Base-by-base conservation (phyloP, 2,329 filamentous ascomycete genomes). In the Fusarium pilosicola region DNA sequence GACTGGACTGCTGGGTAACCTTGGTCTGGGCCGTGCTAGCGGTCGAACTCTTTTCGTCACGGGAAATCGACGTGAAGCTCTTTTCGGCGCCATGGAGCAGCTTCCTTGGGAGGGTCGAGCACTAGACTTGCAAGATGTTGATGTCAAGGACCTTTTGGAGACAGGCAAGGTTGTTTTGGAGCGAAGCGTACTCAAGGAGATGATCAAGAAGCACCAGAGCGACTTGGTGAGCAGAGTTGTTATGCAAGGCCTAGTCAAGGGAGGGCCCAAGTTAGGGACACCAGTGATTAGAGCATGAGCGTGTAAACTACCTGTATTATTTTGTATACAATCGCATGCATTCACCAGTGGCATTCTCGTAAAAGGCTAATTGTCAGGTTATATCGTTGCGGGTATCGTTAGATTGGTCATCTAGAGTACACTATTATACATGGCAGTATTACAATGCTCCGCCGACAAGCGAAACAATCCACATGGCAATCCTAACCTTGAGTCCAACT, bases 391-490 rank as follows among this genome's bases (percentile, higher is more conserved):
- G 66, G 70, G 65, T 72, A 77, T 72, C 65, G 58, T 68, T 64
- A 36, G 42, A 51, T 60, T 55, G 30, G 30, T 20, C 49, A 17
- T 63, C 52, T 48, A 74, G 42, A 56, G 30, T 57, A 70, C 59
- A 68, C 45, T 58, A 64, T 64, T 74, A 55, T 77, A 77, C 72
- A 76, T 24, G 20, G 24, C 18, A 63, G 34, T 65, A 52, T 65
- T 85, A 98, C 80, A 98, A 85, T n/a, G 95, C 95, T 20, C 96
- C 96, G 2, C 96, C 96, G 13, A 97, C 88, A 39, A 94, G 85
- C 76, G 91, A 89, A 10, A 98, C 95, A 83, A 97, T 93, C 94
- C 94, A 97, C 95, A 98, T 97, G 7, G 95, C 94, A 70, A 97
- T 83, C 67, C 94, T 86, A 44, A 99, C 96, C 81, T 94, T 92